These are phyloP conservation scores for Phytophthora podocarpi DNA, from an alignment of 352 stramenopile species.

Conservation along the genomic window DNA sequence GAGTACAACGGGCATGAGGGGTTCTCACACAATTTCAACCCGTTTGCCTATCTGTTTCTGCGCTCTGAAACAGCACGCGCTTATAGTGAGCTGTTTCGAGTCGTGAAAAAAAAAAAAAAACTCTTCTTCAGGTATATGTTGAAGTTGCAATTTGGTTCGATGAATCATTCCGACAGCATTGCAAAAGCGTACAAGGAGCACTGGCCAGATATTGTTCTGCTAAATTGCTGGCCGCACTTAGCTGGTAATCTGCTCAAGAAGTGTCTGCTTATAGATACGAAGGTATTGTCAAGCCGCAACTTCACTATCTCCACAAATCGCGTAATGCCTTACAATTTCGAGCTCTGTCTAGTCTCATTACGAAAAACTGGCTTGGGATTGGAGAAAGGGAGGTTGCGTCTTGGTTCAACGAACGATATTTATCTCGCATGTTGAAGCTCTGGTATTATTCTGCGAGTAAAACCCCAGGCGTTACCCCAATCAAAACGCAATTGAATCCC, in stretches of 20 bases:
- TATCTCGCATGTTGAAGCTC: not conserved
- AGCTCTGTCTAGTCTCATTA: not conserved
- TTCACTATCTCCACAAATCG: not conserved
- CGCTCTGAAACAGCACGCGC: not conserved
- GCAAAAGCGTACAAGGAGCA: not conserved
- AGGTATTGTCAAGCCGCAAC: not conserved
- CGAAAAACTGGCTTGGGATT: not conserved
- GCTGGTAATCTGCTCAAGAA: not conserved
- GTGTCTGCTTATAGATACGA: not conserved
- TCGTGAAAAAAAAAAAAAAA: not conserved
- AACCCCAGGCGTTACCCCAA: not conserved
- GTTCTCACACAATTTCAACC: not conserved
- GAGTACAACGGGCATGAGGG: not conserved
- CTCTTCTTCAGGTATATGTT: not conserved
- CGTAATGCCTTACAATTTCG: slow-evolving; percentile 1
- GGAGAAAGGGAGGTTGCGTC: not conserved
- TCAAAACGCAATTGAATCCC: not conserved
- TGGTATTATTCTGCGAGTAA: not conserved
- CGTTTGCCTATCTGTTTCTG: not conserved
- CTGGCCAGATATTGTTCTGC: too few relatives aligned
- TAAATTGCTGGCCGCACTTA: not conserved
- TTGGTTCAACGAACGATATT: not conserved
- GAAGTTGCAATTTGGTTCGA: not conserved
- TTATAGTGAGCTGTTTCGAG: not conserved
- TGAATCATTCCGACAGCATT: not conserved